A percentile compares a stretch with the other conserved stretches of the same genome.
phyloP scores from a whole-genome alignment of 192 early-diverging fungal genomes.

The Dissophora globulifera region DNA sequence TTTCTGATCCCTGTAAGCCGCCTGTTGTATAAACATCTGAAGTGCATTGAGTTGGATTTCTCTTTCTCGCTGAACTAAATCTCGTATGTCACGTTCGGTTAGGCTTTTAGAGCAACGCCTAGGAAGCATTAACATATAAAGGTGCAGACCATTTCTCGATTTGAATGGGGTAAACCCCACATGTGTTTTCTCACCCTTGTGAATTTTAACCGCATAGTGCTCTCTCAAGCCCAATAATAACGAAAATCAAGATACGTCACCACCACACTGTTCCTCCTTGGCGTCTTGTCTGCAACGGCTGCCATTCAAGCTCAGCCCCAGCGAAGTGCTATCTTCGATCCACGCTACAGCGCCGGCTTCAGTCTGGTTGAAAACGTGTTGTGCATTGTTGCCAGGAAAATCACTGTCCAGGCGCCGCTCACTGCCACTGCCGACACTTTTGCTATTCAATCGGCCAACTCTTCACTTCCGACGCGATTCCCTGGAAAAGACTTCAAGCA shows the following conservation, averaged over 20 bases:
- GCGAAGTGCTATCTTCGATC: background rate
- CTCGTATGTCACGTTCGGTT: too few relatives aligned
- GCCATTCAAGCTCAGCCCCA: background rate
- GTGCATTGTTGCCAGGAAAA: conserved; percentile 19
- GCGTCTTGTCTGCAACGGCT: background rate
- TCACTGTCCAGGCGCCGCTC: background rate
- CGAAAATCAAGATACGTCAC: background rate
- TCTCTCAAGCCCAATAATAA: too few relatives aligned
- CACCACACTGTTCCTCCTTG: background rate
- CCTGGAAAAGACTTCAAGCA: conserved; percentile 12
- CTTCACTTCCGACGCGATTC: background rate
- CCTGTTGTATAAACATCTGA: too few relatives aligned
- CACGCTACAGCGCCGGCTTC: conserved; percentile 28
- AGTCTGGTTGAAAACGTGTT: conserved; percentile 23
- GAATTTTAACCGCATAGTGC: too few relatives aligned
- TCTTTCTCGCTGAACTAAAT: too few relatives aligned
- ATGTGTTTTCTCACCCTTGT: too few relatives aligned
- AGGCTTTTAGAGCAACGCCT: too few relatives aligned
- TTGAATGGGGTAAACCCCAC: too few relatives aligned
- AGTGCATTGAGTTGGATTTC: too few relatives aligned
- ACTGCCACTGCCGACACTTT: conserved; percentile 13
- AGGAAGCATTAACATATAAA: too few relatives aligned
- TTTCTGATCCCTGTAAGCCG: too few relatives aligned
- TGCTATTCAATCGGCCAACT: conserved; percentile 6
- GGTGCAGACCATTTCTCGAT: too few relatives aligned